These are phyloP conservation scores for Diplodia sapinea DNA, from an alignment of 2,329 filamentous ascomycete genomes.

Conservation along the genomic window DNA sequence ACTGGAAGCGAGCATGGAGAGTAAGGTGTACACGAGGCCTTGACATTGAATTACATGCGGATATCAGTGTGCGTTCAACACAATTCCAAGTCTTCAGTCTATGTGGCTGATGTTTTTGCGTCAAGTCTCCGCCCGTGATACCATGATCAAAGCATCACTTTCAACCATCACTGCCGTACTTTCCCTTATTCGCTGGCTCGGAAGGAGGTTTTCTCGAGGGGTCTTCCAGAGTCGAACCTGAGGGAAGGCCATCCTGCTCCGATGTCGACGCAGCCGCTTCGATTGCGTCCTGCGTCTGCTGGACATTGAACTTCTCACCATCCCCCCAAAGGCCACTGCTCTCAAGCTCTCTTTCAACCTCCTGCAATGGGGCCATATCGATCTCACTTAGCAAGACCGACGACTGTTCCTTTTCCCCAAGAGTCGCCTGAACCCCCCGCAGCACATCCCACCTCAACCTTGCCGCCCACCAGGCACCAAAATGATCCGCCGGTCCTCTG, in stretches of 20 bases:
- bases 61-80: too few species aligned
- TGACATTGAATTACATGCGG: too few species aligned
- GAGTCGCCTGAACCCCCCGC: background rate
- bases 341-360: background rate
- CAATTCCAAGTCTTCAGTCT: too few species aligned
- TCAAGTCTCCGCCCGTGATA: background rate
- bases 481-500: background rate
- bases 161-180: background rate
- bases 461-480: conserved; percentile 1
- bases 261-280: background rate
- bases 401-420: background rate
- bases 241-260: background rate
- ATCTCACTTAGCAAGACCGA: background rate
- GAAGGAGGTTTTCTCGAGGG: background rate
- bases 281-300: background rate
- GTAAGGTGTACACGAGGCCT: background rate
- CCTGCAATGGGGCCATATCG: background rate
- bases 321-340: background rate
- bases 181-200: background rate
- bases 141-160: background rate
- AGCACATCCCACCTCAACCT: conserved; percentile 8
- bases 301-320: background rate
- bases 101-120: background rate
- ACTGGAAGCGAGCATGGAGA: background rate
- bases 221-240: too few species aligned